Conservation (phyloP, 768 basidiomycete genomes). For the Lactarius indigo region DNA sequence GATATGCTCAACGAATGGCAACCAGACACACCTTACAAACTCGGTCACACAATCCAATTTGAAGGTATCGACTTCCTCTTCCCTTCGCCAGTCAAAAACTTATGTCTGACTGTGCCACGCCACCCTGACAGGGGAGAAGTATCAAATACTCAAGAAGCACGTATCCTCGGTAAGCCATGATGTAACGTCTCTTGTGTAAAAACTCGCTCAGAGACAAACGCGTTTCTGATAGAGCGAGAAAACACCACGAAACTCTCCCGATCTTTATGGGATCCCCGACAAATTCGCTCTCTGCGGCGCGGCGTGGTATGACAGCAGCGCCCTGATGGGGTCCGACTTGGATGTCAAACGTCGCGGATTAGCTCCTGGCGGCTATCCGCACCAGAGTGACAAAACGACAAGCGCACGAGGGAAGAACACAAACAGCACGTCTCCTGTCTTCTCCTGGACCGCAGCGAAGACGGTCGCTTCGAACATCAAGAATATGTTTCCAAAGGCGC, state of each 20-base stretch:
- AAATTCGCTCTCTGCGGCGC: not conserved
- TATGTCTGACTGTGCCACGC: not conserved
- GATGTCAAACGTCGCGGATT: not conserved
- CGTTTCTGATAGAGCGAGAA: not conserved
- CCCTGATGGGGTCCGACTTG: not conserved
- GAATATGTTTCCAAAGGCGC: not conserved
- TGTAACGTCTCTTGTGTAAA: not conserved
- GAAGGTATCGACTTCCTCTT: slow-evolving; percentile 1
- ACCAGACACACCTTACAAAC: not conserved
- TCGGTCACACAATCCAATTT: not conserved
- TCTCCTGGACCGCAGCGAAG: not conserved
- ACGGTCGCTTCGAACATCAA: not conserved
- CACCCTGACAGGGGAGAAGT: not conserved
- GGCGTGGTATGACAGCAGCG: not conserved
- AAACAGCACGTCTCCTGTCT: not conserved
- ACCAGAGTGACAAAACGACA: not conserved
- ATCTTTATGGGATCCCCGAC: not conserved
- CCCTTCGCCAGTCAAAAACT: not conserved
- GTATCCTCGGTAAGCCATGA: not conserved
- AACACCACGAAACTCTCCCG: not conserved
- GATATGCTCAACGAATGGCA: not conserved
- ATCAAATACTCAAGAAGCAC: slow-evolving; percentile 1
- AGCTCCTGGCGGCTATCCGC: not conserved
- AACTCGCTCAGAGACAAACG: not conserved
- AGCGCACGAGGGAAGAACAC: not conserved